Evolutionary conservation across 108 stramenopile genomes (phyloP).

Genomic region (Aurantiochytrium sp.): DNA sequence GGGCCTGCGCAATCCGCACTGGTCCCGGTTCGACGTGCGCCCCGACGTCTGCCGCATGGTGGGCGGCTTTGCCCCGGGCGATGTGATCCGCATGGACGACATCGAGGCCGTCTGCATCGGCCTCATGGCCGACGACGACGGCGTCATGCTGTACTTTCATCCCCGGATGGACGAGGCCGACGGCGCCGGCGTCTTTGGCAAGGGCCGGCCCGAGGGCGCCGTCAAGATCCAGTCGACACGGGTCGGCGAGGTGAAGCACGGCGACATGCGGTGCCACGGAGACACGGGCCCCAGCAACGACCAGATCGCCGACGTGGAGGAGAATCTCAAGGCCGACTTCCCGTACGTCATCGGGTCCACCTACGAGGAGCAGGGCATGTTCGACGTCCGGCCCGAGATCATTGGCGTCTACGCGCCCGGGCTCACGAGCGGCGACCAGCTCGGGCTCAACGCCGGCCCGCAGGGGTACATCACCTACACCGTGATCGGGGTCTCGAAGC

Average conservation of each 20-base stretch:
- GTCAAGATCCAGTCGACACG: not conserved
- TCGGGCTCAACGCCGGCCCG: not conserved
- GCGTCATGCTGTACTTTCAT: too few species aligned
- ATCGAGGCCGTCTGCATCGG: not conserved
- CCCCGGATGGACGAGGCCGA: not conserved
- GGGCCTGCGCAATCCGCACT: not conserved
- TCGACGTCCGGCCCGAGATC: not conserved
- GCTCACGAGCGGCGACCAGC: not conserved
- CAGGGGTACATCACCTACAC: not conserved
- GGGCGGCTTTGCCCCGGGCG: not conserved
- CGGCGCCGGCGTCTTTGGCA: not conserved
- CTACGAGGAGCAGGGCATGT: not conserved
- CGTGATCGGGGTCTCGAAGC: not conserved
- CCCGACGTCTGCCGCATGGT: not conserved
- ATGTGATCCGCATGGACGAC: not conserved
- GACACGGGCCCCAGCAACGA: not conserved
- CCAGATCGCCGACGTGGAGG: not conserved
- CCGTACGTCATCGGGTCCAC: not conserved
- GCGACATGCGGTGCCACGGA: not conserved
- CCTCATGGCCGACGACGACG: not conserved
- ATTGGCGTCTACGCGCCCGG: not conserved
- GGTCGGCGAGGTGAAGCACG: not conserved
- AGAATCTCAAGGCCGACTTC: not conserved
- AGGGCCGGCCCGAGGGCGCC: not conserved
- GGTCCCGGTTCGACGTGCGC: not conserved